These are phyloP conservation scores for Corylus heterophylla DNA, from an alignment of 306 rosid genomes.

Conservation along the genomic window DNA sequence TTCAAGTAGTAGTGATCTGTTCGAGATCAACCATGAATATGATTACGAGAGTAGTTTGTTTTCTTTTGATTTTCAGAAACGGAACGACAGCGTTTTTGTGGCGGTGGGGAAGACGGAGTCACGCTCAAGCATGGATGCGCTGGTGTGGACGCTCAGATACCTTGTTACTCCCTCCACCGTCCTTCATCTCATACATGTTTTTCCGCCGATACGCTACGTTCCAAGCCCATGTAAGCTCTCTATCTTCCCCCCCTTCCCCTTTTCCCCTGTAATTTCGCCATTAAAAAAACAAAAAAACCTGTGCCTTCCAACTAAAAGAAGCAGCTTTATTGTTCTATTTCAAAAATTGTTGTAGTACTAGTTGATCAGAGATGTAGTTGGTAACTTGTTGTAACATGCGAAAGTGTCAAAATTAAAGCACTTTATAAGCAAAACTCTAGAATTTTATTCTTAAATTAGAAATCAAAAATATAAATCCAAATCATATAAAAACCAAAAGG, in stretches of 20 bases:
- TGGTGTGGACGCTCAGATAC: slow-evolving; percentile 59
- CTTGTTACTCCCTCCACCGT: slow-evolving; percentile 35
- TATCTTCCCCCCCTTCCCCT: background rate
- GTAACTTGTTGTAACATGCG: too few relatives aligned
- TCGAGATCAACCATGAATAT: slow-evolving; percentile 19
- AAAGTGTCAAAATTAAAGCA: too few relatives aligned
- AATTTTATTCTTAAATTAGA: too few relatives aligned
- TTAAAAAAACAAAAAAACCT: too few relatives aligned
- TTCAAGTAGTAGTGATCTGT: background rate
- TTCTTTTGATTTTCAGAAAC: slow-evolving; percentile 21
- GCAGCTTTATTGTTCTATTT: too few relatives aligned
- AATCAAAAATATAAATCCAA: too few relatives aligned
- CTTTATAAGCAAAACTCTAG: too few relatives aligned
- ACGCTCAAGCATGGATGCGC: slow-evolving; percentile 59
- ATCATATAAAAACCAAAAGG: too few relatives aligned
- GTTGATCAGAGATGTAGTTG: too few relatives aligned
- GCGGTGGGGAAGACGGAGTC: slow-evolving; percentile 51
- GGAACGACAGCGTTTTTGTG: slow-evolving; percentile 53
- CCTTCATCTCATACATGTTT: slow-evolving; percentile 63
- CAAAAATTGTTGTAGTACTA: too few relatives aligned
- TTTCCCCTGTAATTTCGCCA: too few relatives aligned
- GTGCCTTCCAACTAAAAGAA: too few relatives aligned
- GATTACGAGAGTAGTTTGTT: slow-evolving; percentile 31
- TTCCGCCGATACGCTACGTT: slow-evolving; percentile 49
- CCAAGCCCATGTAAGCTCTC: slow-evolving; percentile 74